phyloP scores from a whole-genome alignment of 306 rosid species.

The Sicyos edulis region DNA sequence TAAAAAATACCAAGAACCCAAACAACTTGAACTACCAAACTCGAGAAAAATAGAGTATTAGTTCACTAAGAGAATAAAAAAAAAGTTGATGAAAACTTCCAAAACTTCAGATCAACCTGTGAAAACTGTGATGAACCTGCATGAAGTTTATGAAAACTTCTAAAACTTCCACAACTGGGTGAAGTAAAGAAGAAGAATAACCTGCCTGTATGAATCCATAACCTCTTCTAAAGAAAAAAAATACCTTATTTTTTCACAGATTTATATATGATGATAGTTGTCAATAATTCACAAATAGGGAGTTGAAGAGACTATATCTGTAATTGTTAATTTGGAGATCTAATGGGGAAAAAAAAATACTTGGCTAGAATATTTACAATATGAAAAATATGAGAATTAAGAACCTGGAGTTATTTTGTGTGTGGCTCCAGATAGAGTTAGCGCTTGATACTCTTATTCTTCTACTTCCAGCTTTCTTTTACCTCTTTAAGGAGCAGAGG shows the following conservation, averaged over 20 bases:
- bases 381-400: conserved; percentile 17
- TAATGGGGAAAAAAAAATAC: conserved; percentile 10
- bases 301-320: neutral
- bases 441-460: conserved; percentile 14
- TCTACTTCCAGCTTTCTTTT: conserved; percentile 11
- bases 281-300: conserved; percentile 15
- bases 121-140: neutral
- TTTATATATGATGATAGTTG: conserved; percentile 15
- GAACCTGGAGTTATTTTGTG: conserved; percentile 18
- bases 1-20: too few species aligned
- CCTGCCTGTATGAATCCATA: conserved; percentile 14
- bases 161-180: neutral
- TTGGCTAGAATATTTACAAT: conserved; percentile 16
- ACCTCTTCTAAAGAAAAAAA: neutral
- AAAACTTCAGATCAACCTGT: neutral
- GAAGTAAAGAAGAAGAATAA: neutral
- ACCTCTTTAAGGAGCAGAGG: too few species aligned
- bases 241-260: conserved; percentile 17
- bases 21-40: too few species aligned
- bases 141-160: neutral
- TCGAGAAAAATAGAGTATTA: neutral
- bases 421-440: conserved; percentile 22
- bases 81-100: neutral
- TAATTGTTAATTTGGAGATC: conserved; percentile 11
- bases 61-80: neutral